Evolutionary conservation across 257 asterid genomes (phyloP), one percentile per base, ranked within the genome.

Genomic region (Avicennia marina): DNA sequence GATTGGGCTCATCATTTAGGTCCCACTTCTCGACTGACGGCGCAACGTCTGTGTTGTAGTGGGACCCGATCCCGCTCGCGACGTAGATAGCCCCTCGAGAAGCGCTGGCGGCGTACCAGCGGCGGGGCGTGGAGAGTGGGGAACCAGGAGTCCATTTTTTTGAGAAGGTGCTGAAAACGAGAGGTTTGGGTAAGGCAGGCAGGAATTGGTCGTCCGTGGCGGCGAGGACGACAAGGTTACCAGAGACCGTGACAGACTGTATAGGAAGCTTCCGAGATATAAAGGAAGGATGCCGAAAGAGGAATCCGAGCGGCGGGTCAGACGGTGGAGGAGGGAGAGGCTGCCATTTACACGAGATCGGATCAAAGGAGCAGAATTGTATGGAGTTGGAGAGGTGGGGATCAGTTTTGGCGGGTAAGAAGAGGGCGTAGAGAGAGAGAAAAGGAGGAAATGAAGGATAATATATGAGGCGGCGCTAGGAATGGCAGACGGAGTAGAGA

Each of bases 401-500:
- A 11, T 10, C 60, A n/a, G n/a, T n/a, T n/a, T n/a, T n/a, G 0
- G 72, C 22, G 5, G 87, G 16, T 2, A 55, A 29, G 9, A 75
- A 27, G 50, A 88, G 62, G 21, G 86, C 68, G 56, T 80, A 88
- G 62, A 88, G 63, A 6, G 93, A 82, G 4, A 80, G 72, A 25
- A 73, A 88, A 0, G 95, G 94, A 0, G 90, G 86, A 55, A 85
- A 88, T 10, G 78, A 70, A 42, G 95, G 84, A 4, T 89, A 71
- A 72, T 85, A 78, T 0, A 83, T 66, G 43, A 83, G 87, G 66
- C 76, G 82, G 58, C 94, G 90, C 96, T 94, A 87, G 2, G 87
- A 66, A 31, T 52, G 72, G 73, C 89, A 82, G 36, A 74, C 81
- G 58, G 85, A 68, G 78, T 47, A 85, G 53, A 87, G 83, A 19